These are phyloP conservation scores for Eragrostis tef DNA, from an alignment of 202 grass and related monocot species.

Conservation along the genomic window DNA sequence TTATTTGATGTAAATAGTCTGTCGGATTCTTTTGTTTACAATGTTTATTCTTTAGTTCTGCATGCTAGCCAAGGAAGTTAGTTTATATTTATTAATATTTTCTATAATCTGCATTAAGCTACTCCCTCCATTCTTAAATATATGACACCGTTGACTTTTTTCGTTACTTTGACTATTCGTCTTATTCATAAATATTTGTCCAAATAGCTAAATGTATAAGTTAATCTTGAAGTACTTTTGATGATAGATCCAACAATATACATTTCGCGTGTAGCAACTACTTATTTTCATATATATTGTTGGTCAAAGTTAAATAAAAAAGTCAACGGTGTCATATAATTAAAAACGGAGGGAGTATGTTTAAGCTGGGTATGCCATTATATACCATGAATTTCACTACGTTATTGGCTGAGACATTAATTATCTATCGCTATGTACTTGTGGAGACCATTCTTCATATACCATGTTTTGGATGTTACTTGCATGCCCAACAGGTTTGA, in stretches of 20 bases:
- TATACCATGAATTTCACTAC: background rate
- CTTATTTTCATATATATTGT: no score
- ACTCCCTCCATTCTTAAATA: no score
- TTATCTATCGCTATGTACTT: conserved; percentile 8
- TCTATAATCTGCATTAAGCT: conserved; percentile 3
- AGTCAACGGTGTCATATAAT: no score
- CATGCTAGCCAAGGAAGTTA: conserved; percentile 18
- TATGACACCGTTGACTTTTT: no score
- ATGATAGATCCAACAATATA: no score
- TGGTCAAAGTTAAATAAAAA: no score
- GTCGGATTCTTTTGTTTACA: background rate
- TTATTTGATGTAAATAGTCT: conserved; percentile 15
- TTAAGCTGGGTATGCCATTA: background rate
- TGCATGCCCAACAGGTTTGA: background rate
- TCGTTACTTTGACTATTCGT: no score
- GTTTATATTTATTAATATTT: conserved; percentile 23
- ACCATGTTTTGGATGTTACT: conserved; percentile 2
- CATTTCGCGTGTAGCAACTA: no score
- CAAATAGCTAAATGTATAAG: no score
- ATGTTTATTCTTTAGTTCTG: conserved; percentile 4
- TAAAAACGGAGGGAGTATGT: no score
- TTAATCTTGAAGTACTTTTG: no score
- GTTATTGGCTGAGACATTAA: conserved; percentile 12
- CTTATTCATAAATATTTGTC: no score
- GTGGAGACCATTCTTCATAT: background rate